Conservation (phyloP, 164 flowering plant species). For the Tetrastigma voinierianum region DNA sequence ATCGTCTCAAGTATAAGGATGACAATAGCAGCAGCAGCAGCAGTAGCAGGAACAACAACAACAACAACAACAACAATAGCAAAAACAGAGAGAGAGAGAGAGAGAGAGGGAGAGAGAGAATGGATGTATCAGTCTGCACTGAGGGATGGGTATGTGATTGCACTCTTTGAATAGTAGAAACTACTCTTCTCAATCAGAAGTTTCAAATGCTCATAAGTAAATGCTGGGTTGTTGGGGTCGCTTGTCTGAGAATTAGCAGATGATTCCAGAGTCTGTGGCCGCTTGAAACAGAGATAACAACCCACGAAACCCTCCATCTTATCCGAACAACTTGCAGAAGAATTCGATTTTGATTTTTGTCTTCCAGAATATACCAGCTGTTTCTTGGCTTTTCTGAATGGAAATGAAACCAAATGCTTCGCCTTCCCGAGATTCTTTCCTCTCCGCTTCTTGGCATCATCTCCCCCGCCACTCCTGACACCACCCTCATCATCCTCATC, state of each 20-base stretch:
- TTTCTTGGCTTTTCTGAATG: conserved; percentile 19
- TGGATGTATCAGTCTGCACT: background rate
- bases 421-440: conserved; percentile 18
- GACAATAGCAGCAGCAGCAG: too few relatives aligned
- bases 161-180: conserved; percentile 58
- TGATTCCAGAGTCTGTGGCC: conserved; percentile 20
- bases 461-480: background rate
- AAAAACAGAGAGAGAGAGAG: too few relatives aligned
- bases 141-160: conserved; percentile 40
- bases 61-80: background rate
- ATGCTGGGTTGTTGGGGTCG: conserved; percentile 49
- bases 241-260: conserved; percentile 23
- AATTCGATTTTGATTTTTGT: background rate
- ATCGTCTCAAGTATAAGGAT: background rate
- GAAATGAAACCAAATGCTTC: conserved; percentile 16
- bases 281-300: conserved; percentile 26
- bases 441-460: conserved; percentile 8
- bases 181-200: conserved; percentile 59
- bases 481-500: background rate
- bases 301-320: conserved; percentile 6
- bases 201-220: conserved; percentile 39
- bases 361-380: background rate
- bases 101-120: background rate
- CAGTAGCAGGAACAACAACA: too few relatives aligned
- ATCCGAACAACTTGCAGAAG: conserved; percentile 4